Evolutionary conservation across 495 filamentous ascomycete genomes (phyloP).

Genomic region (Penicillium coprophilum): DNA sequence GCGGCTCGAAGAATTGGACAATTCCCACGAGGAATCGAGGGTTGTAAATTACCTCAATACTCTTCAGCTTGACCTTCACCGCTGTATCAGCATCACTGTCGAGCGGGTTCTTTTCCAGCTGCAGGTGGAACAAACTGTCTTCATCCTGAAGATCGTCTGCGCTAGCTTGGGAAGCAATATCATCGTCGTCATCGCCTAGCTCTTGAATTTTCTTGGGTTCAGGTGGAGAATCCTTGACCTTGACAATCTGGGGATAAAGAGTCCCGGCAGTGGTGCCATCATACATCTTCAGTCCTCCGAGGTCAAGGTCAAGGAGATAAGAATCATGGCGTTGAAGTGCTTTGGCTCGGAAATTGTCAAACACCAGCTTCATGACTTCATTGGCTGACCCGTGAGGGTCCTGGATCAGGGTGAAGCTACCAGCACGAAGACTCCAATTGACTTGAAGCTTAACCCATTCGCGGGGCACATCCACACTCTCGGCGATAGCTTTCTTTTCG

Average conservation of each 20-base stretch:
- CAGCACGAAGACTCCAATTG: conserved; percentile 83
- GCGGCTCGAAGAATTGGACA: conserved; percentile 91
- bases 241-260: conserved; percentile 89
- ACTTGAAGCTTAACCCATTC: conserved; percentile 91
- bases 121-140: conserved; percentile 82
- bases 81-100: conserved; percentile 89
- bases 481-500: conserved; percentile 85
- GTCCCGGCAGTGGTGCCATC: conserved; percentile 91
- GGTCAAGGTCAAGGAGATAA: conserved; percentile 79
- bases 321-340: conserved; percentile 87
- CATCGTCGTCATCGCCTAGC: conserved; percentile 54
- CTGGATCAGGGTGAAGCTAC: conserved; percentile 88
- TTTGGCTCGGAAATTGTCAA: conserved; percentile 89
- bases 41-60: conserved; percentile 96
- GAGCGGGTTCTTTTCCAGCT: conserved; percentile 91
- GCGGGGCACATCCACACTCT: conserved; percentile 81
- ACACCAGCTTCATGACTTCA: conserved; percentile 85
- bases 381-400: conserved; percentile 75
- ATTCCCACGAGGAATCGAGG: conserved; percentile 87
- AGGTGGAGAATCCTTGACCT: conserved; percentile 80
- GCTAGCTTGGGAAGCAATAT: conserved; percentile 55
- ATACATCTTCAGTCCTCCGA: conserved; percentile 90
- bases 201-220: conserved; percentile 45
- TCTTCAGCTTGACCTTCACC: conserved; percentile 86
- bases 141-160: conserved; percentile 58